Evolutionary conservation across 495 filamentous ascomycete genomes (phyloP), one percentile per base, ranked within the genome.

Genomic region (Aspergillus sclerotioniger): DNA sequence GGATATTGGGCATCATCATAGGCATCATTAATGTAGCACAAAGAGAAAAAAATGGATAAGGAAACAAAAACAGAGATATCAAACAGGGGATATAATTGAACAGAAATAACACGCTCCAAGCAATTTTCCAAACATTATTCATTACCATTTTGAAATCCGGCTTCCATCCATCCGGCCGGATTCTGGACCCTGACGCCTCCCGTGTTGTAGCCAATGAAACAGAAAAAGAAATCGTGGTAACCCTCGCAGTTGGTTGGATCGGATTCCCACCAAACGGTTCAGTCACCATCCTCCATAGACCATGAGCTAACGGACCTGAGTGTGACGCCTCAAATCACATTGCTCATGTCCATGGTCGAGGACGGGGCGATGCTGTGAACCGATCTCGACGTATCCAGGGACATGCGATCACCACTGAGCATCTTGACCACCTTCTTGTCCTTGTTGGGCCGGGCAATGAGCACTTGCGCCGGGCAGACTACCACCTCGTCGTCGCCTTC

Each of bases 381-480:
- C 8, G 77, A 80, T 39, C 65, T 67, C 39, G 60, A 58, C 15
- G 62, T 68, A 57, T 76, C 72, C 20, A 77, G 43, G 9, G 76
- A 77, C 76, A 77, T 78, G 53, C 74, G 74, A 51, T 80, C 76
- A 43, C 71, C 73, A 53, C 76, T 80, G 51, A 69, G 49, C 63
- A 76, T 76, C 52, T 66, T 64, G 13, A 68, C 71, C 44, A 73
- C 61, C 56, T 67, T 74, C 59, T 74, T 77, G 37, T 80, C 79
- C 62, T 77, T 78, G 57, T 66, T 65, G 2, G 70, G 70, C 32
- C 74, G 72, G 15, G 79, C 77, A 19, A 96, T 83, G 31, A 98
- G 82, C 43, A 98, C 95, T 71, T 97, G 91, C 16, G 95, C 94
- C 8, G 92, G 92, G 56, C 86, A 92, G 37, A 98, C 90, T 37